Conservation (phyloP, 106 monocot genomes). For the Dendrobium catenatum region DNA sequence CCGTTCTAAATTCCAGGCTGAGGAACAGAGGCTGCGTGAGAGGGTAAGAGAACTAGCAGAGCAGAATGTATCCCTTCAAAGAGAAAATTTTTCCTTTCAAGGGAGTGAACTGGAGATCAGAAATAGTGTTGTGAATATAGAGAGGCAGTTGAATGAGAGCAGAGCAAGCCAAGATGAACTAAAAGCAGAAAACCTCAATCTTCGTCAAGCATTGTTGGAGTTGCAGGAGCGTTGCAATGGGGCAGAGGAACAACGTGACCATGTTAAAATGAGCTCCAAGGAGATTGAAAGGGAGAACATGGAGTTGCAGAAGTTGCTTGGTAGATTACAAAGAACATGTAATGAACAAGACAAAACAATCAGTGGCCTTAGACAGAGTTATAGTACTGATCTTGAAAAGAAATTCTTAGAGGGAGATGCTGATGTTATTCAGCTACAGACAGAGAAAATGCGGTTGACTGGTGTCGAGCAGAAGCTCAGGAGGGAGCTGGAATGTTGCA, state of each 20-base stretch:
- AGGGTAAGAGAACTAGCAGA: slow-evolving; percentile 86
- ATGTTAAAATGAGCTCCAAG: slow-evolving; percentile 40
- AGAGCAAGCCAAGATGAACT: slow-evolving; percentile 38
- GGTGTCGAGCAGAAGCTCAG: slow-evolving; percentile 77
- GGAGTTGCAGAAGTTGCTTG: slow-evolving; percentile 52
- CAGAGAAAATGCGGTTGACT: slow-evolving; percentile 69
- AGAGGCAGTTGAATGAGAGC: slow-evolving; percentile 43
- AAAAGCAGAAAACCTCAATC: slow-evolving; percentile 33
- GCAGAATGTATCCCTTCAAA: slow-evolving; percentile 87
- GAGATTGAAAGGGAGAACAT: slow-evolving; percentile 61
- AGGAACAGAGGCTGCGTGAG: slow-evolving; percentile 79
- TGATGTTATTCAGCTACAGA: slow-evolving; percentile 33
- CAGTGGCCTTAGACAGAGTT: slow-evolving; percentile 54
- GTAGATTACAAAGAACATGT: slow-evolving; percentile 54
- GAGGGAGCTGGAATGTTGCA: slow-evolving; percentile 66
- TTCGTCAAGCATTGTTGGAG: slow-evolving; percentile 39
- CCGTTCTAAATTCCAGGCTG: slow-evolving; percentile 63
- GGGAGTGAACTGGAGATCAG: slow-evolving; percentile 31
- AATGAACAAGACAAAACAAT: slow-evolving; percentile 89
- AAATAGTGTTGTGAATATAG: slow-evolving; percentile 36
- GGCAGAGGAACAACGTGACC: slow-evolving; percentile 44
- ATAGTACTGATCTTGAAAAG: slow-evolving; percentile 31
- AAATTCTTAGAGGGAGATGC: slow-evolving; percentile 23
- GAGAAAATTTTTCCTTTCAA: slow-evolving; percentile 66
- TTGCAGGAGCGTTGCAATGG: slow-evolving; percentile 36